These are phyloP conservation scores for Alisma plantagoaquatica DNA, from an alignment of 106 monocot species.

Conservation along the genomic window DNA sequence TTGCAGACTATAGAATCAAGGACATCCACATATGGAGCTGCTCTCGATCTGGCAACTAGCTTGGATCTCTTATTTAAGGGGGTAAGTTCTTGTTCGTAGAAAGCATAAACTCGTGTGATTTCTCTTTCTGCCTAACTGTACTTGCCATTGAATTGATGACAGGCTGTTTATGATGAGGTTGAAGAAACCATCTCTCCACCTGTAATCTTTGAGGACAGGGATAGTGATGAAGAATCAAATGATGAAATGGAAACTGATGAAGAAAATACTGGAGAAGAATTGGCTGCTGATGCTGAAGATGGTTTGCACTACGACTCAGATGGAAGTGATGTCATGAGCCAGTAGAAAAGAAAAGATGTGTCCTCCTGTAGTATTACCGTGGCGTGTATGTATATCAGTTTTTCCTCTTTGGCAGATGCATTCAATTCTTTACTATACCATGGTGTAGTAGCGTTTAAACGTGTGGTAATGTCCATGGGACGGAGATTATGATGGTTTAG, in stretches of 20 bases:
- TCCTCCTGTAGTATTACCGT: too few species aligned
- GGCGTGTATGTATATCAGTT: too few species aligned
- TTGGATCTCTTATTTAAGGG: conserved; percentile 44
- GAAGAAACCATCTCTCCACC: conserved; percentile 25
- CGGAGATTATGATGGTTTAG: too few species aligned
- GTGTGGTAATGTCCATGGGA: too few species aligned
- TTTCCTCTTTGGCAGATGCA: too few species aligned
- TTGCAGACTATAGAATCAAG: conserved; percentile 75
- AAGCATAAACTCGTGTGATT: too few species aligned
- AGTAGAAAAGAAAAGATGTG: conserved; percentile 9
- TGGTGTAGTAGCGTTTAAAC: too few species aligned
- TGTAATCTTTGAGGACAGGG: conserved; percentile 64
- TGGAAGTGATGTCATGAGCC: conserved; percentile 63
- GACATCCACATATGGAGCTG: conserved; percentile 52
- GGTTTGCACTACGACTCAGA: conserved; percentile 42
- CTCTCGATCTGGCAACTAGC: conserved; percentile 54
- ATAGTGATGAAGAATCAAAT: conserved; percentile 50
- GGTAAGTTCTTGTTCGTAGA: too few species aligned
- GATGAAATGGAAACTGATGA: conserved; percentile 44
- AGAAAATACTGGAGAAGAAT: conserved; percentile 28
- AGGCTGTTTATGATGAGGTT: conserved; percentile 42
- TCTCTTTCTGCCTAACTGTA: too few species aligned
- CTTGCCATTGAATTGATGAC: too few species aligned
- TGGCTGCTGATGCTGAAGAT: conserved; percentile 29
- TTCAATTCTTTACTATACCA: too few species aligned